A percentile compares a stretch with the other conserved stretches of the same genome.
Conservation (phyloP, 257 asterid genomes). For the Solanum rostratum region DNA sequence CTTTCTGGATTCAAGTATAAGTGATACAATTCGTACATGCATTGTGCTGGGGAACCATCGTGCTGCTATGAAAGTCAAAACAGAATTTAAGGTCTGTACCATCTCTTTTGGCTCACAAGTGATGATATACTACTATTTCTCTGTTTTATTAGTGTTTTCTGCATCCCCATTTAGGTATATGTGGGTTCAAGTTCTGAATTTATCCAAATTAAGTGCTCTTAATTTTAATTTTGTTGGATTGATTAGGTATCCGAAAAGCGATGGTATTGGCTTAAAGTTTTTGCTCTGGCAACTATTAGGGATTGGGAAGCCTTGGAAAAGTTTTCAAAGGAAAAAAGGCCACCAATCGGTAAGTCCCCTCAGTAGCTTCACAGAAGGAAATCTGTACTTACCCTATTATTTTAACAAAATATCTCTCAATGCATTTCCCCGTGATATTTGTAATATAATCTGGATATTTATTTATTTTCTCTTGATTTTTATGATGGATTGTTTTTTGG, state of each 20-base stretch:
- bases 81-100: slow-evolving; percentile 68
- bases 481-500: not conserved
- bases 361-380: not conserved
- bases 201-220: not conserved
- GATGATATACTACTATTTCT: not conserved
- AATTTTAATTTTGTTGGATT: not conserved
- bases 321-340: slow-evolving; percentile 82
- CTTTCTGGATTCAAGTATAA: slow-evolving; percentile 90
- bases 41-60: slow-evolving; percentile 84
- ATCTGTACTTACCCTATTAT: not conserved
- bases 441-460: not conserved
- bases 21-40: slow-evolving; percentile 93
- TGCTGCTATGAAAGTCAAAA: slow-evolving; percentile 71
- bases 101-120: not conserved
- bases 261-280: slow-evolving; percentile 97
- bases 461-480: not conserved
- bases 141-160: not conserved
- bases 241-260: slow-evolving; percentile 88
- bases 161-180: not conserved
- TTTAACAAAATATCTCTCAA: not conserved
- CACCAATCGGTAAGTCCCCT: slow-evolving; percentile 64
- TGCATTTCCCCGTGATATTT: not conserved
- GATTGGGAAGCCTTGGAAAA: slow-evolving; percentile 92
- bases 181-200: not conserved
- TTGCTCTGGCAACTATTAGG: slow-evolving; percentile 85